Evolutionary conservation across 208 protist genomes (phyloP), one percentile per base, ranked within the genome.

Genomic region (Trypanosoma brucei): DNA sequence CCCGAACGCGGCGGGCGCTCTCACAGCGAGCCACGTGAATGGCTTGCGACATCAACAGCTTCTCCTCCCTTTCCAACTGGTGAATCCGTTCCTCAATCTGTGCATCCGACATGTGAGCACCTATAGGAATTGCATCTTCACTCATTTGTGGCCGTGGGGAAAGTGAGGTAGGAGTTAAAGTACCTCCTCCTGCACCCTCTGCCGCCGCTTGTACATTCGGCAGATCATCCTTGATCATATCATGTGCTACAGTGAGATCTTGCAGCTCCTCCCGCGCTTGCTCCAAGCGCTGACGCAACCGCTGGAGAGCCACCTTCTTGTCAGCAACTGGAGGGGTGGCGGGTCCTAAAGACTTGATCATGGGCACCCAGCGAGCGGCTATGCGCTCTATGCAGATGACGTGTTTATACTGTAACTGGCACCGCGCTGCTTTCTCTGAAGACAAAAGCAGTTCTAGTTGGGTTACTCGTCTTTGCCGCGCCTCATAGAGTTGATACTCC

Each of bases 401-500:
- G 76, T 79, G 86, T 67, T 91, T 84, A 60, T 89, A 90, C 46
- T 76, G 59, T 42, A 91, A 63, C 0, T 79, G 76, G 3, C 62
- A 77, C 3, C 88, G 81, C 4, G 60, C 66, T 2, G 71, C 63
- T 33, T 65, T 40, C 73, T 94, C 84, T 22, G 65, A 39, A 33
- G 69, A 52, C 0, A 83, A 7, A 30, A 94, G 68, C 39, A 91
- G 44, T 30, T 78, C 81, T 49, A 78, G 33, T 44, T 72, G 72
- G 7, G 62, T 75, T 1, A 85, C 66, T 45, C 82, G 65, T 22
- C 71, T 49, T 48, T 84, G 78, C 34, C 66, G 56, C 13, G 88
- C 82, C 44, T 83, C 79, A 53, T 83, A 79, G 8, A 94, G 72
- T 49, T 81, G 75, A 46, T 94, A 89, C 64, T 94, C 84, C 83